Conservation (phyloP, 1,284 basidiomycete species). For the Ganoderma boninense region DNA sequence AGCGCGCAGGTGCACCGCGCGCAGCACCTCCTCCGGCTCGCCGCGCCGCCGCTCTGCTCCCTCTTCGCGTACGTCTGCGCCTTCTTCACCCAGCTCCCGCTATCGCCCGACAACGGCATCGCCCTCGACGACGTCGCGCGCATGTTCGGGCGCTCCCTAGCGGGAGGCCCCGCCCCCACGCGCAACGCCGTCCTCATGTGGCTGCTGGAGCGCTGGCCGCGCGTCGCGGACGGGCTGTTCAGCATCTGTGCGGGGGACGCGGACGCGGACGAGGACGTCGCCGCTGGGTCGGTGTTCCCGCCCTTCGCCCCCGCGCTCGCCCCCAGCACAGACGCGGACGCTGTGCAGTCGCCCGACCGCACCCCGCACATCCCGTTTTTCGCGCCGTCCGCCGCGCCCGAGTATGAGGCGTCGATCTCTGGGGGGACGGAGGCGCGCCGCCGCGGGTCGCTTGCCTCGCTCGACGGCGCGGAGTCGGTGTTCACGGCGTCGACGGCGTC, state of each 20-base stretch:
- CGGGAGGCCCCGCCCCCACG: conserved; percentile 36
- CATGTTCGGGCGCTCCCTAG: conserved; percentile 41
- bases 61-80: conserved; percentile 69
- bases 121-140: conserved; percentile 41
- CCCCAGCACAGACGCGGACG: background rate
- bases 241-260: conserved; percentile 11
- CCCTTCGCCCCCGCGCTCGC: background rate
- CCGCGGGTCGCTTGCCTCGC: conserved; percentile 1
- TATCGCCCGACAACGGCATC: conserved; percentile 46
- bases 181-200: conserved; percentile 36
- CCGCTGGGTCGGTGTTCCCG: background rate
- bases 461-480: conserved; percentile 12
- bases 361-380: background rate
- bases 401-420: background rate
- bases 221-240: conserved; percentile 40
- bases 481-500: conserved; percentile 44
- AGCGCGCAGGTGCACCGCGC: conserved; percentile 51
- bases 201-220: conserved; percentile 43
- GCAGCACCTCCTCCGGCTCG: conserved; percentile 65
- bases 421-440: background rate
- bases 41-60: conserved; percentile 63
- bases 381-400: too few relatives aligned
- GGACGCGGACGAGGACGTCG: background rate
- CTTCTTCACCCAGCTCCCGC: conserved; percentile 56
- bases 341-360: background rate